Percentiles rank a stretch among this genome's conserved stretches.
Evolutionary conservation across 352 stramenopile species (phyloP).

Genomic region (Phytophthora capsici): DNA sequence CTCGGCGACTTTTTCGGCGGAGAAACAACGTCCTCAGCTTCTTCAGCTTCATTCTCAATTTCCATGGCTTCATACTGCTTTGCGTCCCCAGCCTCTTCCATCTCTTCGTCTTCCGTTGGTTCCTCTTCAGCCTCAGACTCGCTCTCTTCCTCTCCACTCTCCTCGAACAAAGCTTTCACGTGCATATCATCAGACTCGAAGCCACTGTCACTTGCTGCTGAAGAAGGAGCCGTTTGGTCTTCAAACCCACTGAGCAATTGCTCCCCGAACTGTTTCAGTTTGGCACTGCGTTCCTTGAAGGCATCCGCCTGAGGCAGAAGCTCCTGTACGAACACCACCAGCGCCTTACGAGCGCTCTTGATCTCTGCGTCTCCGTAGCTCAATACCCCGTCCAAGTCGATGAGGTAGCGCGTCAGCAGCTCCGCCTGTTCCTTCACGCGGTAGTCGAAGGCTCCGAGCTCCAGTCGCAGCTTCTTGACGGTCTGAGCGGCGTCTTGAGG

Average conservation of each 20-base stretch:
- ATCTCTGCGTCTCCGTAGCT: constrained; percentile 61
- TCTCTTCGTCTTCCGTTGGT: constrained; percentile 19
- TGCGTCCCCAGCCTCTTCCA: constrained; percentile 6
- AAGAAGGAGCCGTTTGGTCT: neutral
- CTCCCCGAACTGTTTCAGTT: constrained; percentile 58
- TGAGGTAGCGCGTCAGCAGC: constrained; percentile 61
- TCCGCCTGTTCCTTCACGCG: constrained; percentile 63
- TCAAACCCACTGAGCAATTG: constrained; percentile 24
- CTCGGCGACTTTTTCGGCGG: constrained; percentile 15
- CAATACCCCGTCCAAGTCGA: constrained; percentile 66
- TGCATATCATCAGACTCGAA: constrained; percentile 35
- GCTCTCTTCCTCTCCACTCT: constrained; percentile 31
- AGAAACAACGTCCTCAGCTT: constrained; percentile 12
- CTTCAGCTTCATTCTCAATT: constrained; percentile 22
- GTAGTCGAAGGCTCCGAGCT: constrained; percentile 70
- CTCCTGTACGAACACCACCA: constrained; percentile 59
- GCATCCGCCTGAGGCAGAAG: constrained; percentile 51
- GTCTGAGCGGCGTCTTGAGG: constrained; percentile 6
- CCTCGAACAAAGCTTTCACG: constrained; percentile 31
- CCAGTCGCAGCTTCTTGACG: constrained; percentile 53
- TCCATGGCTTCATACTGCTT: constrained; percentile 28
- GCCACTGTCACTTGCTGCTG: constrained; percentile 21
- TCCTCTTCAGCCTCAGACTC: constrained; percentile 26
- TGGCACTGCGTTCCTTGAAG: constrained; percentile 47
- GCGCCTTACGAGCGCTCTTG: constrained; percentile 57